Evolutionary conservation across 2,329 filamentous ascomycete genomes (phyloP).

Genomic region (Macrophomina pseudophaseolina): DNA sequence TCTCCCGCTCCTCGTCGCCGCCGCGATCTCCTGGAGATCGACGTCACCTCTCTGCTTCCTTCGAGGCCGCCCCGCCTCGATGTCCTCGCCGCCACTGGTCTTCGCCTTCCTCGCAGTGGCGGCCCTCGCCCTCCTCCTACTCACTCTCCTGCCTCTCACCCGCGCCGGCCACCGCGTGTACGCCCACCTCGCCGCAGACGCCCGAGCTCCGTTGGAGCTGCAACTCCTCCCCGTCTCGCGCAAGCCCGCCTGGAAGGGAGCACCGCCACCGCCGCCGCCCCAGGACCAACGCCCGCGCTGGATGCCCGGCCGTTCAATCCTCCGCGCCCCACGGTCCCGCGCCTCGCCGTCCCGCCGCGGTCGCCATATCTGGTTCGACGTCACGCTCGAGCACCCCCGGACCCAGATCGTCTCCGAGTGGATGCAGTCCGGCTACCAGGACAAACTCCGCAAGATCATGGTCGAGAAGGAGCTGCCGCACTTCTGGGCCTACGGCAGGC

Average conservation of each 20-base stretch:
- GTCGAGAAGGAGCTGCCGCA: not conserved
- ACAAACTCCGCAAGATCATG: too few relatives aligned
- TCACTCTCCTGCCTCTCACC: not conserved
- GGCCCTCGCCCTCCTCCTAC: not conserved
- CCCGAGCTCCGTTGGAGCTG: slow-evolving; percentile 3
- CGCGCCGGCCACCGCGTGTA: not conserved
- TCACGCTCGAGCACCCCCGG: not conserved
- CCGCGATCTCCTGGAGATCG: not conserved
- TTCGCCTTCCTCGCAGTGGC: not conserved
- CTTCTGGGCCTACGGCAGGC: not conserved
- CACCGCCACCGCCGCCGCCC: not conserved
- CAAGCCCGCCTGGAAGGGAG: not conserved
- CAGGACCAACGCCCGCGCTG: not conserved
- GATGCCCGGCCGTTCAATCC: slow-evolving; percentile 16
- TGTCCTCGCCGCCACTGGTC: not conserved
- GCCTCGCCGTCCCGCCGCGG: too few relatives aligned
- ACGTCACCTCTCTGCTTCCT: not conserved
- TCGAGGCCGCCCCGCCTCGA: not conserved
- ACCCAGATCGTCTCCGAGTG: not conserved
- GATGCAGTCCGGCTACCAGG: too few relatives aligned
- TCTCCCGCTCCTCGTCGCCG: not conserved
- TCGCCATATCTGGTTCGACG: not conserved
- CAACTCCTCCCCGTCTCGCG: not conserved
- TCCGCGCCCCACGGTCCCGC: not conserved
- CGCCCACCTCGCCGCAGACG: not conserved